Conservation (phyloP, 257 asterid species). For the Rhazya stricta region DNA sequence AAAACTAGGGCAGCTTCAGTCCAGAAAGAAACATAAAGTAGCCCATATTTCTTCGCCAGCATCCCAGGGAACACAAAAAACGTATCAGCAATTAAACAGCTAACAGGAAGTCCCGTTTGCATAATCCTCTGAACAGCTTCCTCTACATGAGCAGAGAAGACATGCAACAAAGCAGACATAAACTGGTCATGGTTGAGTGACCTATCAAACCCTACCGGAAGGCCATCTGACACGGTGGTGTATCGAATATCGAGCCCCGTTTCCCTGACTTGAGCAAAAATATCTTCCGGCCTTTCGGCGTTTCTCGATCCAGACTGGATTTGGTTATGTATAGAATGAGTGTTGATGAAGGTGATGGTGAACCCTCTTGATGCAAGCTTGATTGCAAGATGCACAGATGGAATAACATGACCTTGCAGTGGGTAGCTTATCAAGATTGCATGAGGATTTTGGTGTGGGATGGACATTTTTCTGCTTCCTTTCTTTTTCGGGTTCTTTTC, state of each 20-base stretch:
- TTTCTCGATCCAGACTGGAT: conserved; percentile 20
- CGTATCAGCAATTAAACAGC: conserved; percentile 49
- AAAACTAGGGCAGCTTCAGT: conserved; percentile 47
- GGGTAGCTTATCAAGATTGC: conserved; percentile 48
- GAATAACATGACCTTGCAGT: conserved; percentile 47
- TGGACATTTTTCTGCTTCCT: conserved; percentile 17
- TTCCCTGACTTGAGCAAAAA: conserved; percentile 26
- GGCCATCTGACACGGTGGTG: conserved; percentile 42
- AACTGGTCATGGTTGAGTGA: conserved; percentile 41
- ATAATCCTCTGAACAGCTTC: conserved; percentile 29
- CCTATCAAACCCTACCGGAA: conserved; percentile 37
- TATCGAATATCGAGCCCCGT: conserved; percentile 42
- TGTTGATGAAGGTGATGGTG: conserved; percentile 46
- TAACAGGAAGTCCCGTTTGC: conserved; percentile 25
- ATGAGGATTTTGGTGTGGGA: conserved; percentile 30
- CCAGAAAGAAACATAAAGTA: conserved; percentile 39
- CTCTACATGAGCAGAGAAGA: conserved; percentile 45
- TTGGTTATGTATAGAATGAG: conserved; percentile 32
- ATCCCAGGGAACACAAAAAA: conserved; percentile 47
- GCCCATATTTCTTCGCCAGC: conserved; percentile 38
- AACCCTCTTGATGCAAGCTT: conserved; percentile 44
- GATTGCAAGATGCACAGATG: conserved; percentile 41
- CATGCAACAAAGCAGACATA: conserved; percentile 43
- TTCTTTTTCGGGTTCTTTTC: no score
- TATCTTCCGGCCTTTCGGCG: conserved; percentile 10